Conservation (phyloP, 805 yeast species). For the Kodamaea leandrae region DNA sequence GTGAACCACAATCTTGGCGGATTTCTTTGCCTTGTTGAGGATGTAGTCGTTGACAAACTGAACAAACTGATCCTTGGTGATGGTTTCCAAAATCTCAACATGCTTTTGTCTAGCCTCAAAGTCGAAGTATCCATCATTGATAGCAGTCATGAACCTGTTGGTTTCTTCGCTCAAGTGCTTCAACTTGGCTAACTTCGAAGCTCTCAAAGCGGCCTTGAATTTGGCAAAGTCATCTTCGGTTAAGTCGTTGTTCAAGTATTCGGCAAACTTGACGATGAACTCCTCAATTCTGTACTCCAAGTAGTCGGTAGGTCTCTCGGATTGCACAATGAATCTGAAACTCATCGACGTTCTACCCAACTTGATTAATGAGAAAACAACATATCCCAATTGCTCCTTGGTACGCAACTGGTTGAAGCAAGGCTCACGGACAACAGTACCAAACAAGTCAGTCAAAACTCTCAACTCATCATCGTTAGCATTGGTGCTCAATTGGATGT, state of each 20-base stretch:
- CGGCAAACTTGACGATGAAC: constrained; percentile 52
- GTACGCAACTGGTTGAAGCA: constrained; percentile 88
- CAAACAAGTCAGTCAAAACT: constrained; percentile 60
- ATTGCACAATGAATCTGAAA: constrained; percentile 73
- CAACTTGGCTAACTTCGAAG: constrained; percentile 63
- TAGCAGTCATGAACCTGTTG: constrained; percentile 58
- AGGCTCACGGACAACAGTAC: constrained; percentile 79
- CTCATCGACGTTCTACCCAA: constrained; percentile 71
- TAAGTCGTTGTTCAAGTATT: constrained; percentile 45
- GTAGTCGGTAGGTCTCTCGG: constrained; percentile 73
- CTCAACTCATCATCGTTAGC: constrained; percentile 25
- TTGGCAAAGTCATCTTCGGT: constrained; percentile 62
- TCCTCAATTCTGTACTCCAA: constrained; percentile 73
- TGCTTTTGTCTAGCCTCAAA: constrained; percentile 58
- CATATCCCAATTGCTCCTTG: constrained; percentile 92
- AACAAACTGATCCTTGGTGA: constrained; percentile 57
- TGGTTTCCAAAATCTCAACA: constrained; percentile 50
- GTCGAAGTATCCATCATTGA: constrained; percentile 76
- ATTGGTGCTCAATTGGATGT: constrained; percentile 60
- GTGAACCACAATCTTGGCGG: constrained; percentile 26
- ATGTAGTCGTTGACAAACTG: constrained; percentile 52
- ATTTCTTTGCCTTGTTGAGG: constrained; percentile 12
- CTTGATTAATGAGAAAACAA: constrained; percentile 77
- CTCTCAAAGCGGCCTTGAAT: constrained; percentile 66
- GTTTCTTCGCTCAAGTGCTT: constrained; percentile 81